Conservation (phyloP, 345 rosid genomes). For the Trapa bicornis region DNA sequence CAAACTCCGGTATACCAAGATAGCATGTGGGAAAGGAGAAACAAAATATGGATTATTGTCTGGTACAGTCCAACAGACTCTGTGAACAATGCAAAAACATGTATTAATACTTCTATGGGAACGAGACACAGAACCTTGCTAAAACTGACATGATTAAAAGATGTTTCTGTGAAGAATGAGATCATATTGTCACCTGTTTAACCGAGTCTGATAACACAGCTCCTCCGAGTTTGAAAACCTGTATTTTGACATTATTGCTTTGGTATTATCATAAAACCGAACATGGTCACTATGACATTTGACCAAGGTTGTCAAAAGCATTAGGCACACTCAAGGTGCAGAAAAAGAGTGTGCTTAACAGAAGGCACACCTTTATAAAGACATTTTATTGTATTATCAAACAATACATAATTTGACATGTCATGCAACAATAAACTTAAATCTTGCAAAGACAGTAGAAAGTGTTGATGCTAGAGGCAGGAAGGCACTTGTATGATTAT, state of each 20-base stretch:
- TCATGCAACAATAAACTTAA: too few species aligned
- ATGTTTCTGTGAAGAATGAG: not conserved
- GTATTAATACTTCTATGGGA: not conserved
- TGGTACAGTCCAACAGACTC: not conserved
- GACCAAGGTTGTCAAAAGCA: not conserved
- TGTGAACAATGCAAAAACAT: not conserved
- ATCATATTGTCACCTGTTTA: constrained; percentile 52
- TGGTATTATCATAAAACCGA: not conserved
- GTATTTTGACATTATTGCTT: constrained; percentile 10
- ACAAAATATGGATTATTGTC: not conserved
- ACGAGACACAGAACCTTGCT: not conserved
- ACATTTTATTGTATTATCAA: too few species aligned
- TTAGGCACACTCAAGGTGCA: too few species aligned
- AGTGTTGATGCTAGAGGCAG: too few species aligned
- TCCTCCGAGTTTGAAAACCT: constrained; percentile 85
- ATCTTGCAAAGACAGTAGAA: too few species aligned
- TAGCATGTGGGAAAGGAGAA: not conserved
- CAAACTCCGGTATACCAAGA: constrained; percentile 41
- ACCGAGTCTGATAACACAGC: constrained; percentile 77
- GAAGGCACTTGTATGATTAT: too few species aligned
- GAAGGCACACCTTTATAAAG: not conserved
- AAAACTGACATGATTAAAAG: not conserved
- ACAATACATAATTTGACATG: too few species aligned
- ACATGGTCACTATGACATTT: not conserved
- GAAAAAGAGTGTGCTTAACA: not conserved